phyloP scores from a whole-genome alignment of 352 stramenopile genomes.

The Phytophthora rubi region DNA sequence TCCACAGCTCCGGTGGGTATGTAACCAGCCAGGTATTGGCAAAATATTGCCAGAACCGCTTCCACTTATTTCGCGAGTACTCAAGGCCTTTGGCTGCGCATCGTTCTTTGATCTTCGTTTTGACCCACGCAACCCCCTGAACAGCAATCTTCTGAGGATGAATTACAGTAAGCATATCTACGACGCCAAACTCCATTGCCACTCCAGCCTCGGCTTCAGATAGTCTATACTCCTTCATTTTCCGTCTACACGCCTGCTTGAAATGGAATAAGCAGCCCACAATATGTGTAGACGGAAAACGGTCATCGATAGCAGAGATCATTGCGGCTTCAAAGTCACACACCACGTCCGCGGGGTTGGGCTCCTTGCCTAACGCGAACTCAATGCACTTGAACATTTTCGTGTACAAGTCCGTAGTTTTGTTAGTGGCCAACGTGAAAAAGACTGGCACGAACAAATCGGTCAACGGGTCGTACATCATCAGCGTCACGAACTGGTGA shows the following conservation, averaged over 20 bases:
- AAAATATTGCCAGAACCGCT: conserved; percentile 6
- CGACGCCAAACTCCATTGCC: conserved; percentile 5
- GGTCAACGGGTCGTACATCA: conserved; percentile 1
- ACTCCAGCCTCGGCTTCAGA: not conserved
- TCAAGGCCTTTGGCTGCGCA: not conserved
- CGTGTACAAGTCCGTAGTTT: conserved; percentile 5
- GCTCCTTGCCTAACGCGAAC: conserved; percentile 1
- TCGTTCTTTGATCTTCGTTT: conserved; percentile 2
- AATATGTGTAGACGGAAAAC: not conserved
- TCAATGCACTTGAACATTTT: conserved; percentile 15
- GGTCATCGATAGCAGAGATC: not conserved
- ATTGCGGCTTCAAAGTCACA: conserved; percentile 9
- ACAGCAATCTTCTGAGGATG: not conserved
- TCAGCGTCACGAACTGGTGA: conserved; percentile 6
- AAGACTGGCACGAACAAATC: not conserved
- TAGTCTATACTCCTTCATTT: conserved; percentile 4
- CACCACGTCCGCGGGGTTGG: not conserved
- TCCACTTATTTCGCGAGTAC: conserved; percentile 3
- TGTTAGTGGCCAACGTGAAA: conserved; percentile 7
- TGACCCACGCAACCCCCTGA: conserved; percentile 3
- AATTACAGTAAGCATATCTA: conserved; percentile 10
- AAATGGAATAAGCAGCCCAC: conserved; percentile 12
- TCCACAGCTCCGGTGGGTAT: too few relatives aligned
- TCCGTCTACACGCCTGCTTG: conserved; percentile 8
- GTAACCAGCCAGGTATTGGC: not conserved